Base-by-base conservation (phyloP, 2,329 filamentous ascomycete genomes). In the Stenocarpella maydis region DNA sequence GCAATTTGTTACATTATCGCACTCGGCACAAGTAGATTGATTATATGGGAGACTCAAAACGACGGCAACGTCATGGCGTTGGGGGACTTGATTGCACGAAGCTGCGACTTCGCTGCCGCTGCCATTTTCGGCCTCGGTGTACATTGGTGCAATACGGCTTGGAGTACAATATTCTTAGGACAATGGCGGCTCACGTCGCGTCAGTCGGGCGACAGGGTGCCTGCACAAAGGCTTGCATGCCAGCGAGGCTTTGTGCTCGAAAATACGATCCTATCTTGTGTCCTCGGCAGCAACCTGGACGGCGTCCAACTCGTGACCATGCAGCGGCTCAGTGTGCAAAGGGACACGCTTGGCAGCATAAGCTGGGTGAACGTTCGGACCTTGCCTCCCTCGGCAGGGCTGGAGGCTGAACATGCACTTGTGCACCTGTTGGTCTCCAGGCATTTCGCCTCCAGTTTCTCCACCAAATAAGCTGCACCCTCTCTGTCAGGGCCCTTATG, bases 31-130 rank as follows among this genome's bases (percentile, higher is more conserved):
- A 26, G n/a, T n/a, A n/a, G n/a, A n/a, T 67, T 37, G 43, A 49
- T 63, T 43, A n/a, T 26, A 47, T 37, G 31, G 52, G 52, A 49
- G 52, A 67, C 45, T 28, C 24, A 67, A 31, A 55, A 58, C 39
- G 52, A 55, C 52, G 65, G 52, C 41, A 67, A 58, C 21, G 52
- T 67, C 52, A 58, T 58, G 52, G 65, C 52, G 65, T 54, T 67
- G 34, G 28, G 21, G 26, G 4, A n/a, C 9, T 31, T 45, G 39
- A 45, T 60, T 45, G 24, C 39, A 8, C 55, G 37, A 39, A n/a
- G 55, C 39, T 43, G 54, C 39, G 10, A 31, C 55, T 45, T 45
- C 55, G 39, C 39, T 31, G 55, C 17, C 39, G 21, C 24, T 45
- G 26, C 39, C 49, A 67, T 50, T 67, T 58, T 49, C 45, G 41